These are phyloP conservation scores for Xanthoconium separans DNA, from an alignment of 1,284 basidiomycete genomes.

Conservation along the genomic window DNA sequence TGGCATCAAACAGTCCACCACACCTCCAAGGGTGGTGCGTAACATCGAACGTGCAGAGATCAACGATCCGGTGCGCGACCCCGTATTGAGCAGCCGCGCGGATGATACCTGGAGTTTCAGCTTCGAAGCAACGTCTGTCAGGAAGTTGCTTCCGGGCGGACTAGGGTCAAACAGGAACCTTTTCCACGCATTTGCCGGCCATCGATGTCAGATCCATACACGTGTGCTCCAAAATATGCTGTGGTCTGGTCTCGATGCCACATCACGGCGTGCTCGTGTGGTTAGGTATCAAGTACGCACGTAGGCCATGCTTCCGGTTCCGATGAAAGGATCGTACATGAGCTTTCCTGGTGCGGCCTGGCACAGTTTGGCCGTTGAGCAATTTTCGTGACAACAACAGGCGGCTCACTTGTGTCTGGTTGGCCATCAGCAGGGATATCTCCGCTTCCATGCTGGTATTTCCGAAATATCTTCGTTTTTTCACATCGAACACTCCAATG, in stretches of 20 bases:
- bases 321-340: slow-evolving; percentile 95
- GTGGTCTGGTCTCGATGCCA: slow-evolving; percentile 50
- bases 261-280: slow-evolving; percentile 21
- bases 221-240: slow-evolving; percentile 85
- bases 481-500: slow-evolving; percentile 78
- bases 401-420: slow-evolving; percentile 76
- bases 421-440: slow-evolving; percentile 93
- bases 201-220: slow-evolving; percentile 96
- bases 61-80: slow-evolving; percentile 71
- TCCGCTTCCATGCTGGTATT: slow-evolving; percentile 99
- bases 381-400: neutral
- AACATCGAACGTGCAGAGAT: slow-evolving; percentile 88
- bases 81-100: slow-evolving; percentile 88
- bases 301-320: slow-evolving; percentile 96
- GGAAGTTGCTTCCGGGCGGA: neutral
- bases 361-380: neutral
- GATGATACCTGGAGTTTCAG: slow-evolving; percentile 68
- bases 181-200: slow-evolving; percentile 96
- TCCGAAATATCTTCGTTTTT: slow-evolving; percentile 88
- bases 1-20: slow-evolving; percentile 90
- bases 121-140: slow-evolving; percentile 20
- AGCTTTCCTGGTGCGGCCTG: slow-evolving; percentile 87
- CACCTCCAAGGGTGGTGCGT: slow-evolving; percentile 88
- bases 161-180: slow-evolving; percentile 38
- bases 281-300: slow-evolving; percentile 36